Evolutionary conservation across 441 rosid species (phyloP).

Genomic region (Aleurites moluccanus): DNA sequence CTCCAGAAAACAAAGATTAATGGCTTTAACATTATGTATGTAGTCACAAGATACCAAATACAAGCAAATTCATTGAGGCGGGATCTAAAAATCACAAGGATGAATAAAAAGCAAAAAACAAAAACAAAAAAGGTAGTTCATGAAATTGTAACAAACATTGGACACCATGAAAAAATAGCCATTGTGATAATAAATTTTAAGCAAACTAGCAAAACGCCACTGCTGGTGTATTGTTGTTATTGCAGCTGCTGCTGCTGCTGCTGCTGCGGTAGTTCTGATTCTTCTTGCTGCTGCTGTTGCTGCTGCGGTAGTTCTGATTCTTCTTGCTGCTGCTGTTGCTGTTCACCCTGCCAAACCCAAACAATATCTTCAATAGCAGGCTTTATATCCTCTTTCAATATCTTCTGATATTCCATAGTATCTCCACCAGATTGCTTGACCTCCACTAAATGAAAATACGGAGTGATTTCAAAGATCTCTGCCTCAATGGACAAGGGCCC

Average conservation of each 20-base stretch:
- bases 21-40: background rate
- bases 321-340: slow-evolving; percentile 29
- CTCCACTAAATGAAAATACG: too few species aligned
- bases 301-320: slow-evolving; percentile 21
- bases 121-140: background rate
- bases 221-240: slow-evolving; percentile 11
- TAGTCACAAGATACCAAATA: background rate
- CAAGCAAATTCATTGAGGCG: background rate
- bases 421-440: too few species aligned
- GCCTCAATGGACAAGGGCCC: too few species aligned
- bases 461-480: too few species aligned
- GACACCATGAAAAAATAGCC: slow-evolving; percentile 1
- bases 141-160: slow-evolving; percentile 17
- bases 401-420: too few species aligned
- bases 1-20: background rate
- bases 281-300: slow-evolving; percentile 28
- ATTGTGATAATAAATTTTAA: background rate
- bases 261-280: slow-evolving; percentile 21
- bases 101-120: background rate
- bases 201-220: slow-evolving; percentile 12
- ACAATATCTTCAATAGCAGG: too few species aligned
- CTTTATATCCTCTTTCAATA: too few species aligned
- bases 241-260: slow-evolving; percentile 31
- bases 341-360: slow-evolving; percentile 87
- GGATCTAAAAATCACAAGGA: background rate